Evolutionary conservation across 2,329 filamentous ascomycete genomes (phyloP), one percentile per base, ranked within the genome.

Genomic region (Cladosporium colombiae): DNA sequence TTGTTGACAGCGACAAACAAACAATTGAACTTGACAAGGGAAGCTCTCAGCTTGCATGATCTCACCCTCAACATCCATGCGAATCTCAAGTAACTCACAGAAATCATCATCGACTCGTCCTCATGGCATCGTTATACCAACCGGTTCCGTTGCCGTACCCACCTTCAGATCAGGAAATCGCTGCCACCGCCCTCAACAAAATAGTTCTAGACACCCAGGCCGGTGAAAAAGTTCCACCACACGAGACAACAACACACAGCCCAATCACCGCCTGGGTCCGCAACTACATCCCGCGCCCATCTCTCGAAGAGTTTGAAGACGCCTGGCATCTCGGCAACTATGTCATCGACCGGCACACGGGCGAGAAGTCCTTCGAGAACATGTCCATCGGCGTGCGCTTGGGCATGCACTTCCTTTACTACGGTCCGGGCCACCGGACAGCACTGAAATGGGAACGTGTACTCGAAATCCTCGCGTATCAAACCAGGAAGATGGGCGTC

Each of bases 361-460:
- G 78, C n/a, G 61, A 74, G 62, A 80, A 78, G 72, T 69, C 70
- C 6, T 81, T 78, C 64, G 79, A 81, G 67, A 70, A 76, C 31
- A 81, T 81, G 79, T 74, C 73, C 65, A 75, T 81, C 66, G 80
- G 80, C 67, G 78, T 80, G 46, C 74, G 78, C 23, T 40, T 80
- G 6, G 79, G 79, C 25, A 80, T 81, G 79, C 79, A 81, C 65
- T 69, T 80, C 33, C 74, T 81, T 18, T 81, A 81, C 72, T 81
- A 80, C 68, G 79, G 79, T 58, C 73, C 71, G 27, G 70, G 73
- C 61, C 78, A 81, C 67, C 75, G 78, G 66, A 75, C 75, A 46
- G 71, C 73, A 1, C 70, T 81, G 44, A 77, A 79, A 37, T 79
- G 73, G 73, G 70, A 77, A 57, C 69, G 68, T 16, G 75, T 75